These are phyloP conservation scores for Alternaria sp. DNA, from an alignment of 2,329 filamentous ascomycete genomes.

Conservation along the genomic window DNA sequence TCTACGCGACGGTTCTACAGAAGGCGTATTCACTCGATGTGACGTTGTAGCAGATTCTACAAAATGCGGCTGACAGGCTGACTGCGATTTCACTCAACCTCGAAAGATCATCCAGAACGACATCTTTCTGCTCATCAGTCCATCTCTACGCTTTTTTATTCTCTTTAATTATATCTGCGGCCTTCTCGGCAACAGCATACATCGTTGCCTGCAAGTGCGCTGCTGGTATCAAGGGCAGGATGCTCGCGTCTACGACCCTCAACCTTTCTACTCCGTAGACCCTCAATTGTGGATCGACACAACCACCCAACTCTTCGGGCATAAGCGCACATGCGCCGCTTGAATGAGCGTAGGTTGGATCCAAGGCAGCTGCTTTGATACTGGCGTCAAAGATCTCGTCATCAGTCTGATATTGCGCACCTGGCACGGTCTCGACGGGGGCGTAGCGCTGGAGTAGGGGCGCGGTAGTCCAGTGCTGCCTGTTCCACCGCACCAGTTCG, in stretches of 20 bases:
- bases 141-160: neutral
- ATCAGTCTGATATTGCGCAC: constrained; percentile 26
- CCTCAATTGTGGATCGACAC: constrained; percentile 20
- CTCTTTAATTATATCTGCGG: constrained; percentile 36
- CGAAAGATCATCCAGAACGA: neutral
- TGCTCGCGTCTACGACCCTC: constrained; percentile 35
- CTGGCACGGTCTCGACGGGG: constrained; percentile 40
- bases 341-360: constrained; percentile 24
- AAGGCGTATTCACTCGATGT: too few relatives aligned
- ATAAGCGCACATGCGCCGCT: constrained; percentile 30
- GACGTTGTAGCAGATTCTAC: too few relatives aligned
- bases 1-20: too few relatives aligned
- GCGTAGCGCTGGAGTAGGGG: constrained; percentile 40
- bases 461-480: constrained; percentile 37
- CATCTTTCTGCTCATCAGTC: neutral
- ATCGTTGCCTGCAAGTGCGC: constrained; percentile 34
- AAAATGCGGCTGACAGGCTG: too few relatives aligned
- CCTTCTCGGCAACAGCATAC: constrained; percentile 39
- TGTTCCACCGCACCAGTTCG: constrained; percentile 43
- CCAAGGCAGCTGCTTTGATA: constrained; percentile 7
- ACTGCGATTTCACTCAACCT: neutral
- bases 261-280: constrained; percentile 30
- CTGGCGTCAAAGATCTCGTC: constrained; percentile 22
- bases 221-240: constrained; percentile 28
- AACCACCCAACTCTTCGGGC: constrained; percentile 31